phyloP scores from a whole-genome alignment of 148 eudicot genomes.

The Polygonum maritimum region DNA sequence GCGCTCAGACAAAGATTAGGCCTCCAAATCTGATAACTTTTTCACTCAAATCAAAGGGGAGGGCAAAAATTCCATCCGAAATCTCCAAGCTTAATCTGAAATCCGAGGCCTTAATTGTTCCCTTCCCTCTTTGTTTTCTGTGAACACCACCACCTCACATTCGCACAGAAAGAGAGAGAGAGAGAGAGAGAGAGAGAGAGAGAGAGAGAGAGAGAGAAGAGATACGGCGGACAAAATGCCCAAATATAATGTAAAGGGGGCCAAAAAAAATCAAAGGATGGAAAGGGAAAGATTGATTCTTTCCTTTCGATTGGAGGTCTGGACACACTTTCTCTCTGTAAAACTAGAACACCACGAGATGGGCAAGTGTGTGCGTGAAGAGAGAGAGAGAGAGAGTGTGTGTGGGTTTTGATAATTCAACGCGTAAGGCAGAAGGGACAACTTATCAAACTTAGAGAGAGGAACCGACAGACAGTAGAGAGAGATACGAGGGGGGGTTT shows the following conservation, averaged over 20 bases:
- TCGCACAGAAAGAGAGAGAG: neutral
- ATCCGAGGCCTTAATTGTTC: neutral
- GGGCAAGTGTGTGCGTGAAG: neutral
- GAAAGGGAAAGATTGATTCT: neutral
- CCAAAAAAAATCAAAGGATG: neutral
- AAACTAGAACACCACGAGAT: neutral
- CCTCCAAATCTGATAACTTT: neutral
- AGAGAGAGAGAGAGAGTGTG: constrained; percentile 9
- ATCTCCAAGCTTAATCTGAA: neutral
- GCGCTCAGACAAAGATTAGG: neutral
- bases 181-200: constrained; percentile 4
- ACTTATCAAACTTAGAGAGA: neutral
- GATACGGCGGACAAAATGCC: neutral
- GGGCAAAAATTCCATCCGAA: neutral
- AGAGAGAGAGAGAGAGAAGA: constrained; percentile 4
- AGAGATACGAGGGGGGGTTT: constrained; percentile 8
- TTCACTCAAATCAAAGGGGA: neutral
- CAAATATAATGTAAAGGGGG: neutral
- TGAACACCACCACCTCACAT: constrained; percentile 10
- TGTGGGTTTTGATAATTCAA: constrained; percentile 22
- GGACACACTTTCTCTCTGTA: neutral
- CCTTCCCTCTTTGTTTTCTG: neutral
- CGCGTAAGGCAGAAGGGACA: constrained; percentile 45
- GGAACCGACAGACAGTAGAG: constrained; percentile 23
- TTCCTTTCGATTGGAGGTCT: neutral